Conservation (phyloP, 2,329 filamentous ascomycete genomes). For the Cladosporium sp. region DNA sequence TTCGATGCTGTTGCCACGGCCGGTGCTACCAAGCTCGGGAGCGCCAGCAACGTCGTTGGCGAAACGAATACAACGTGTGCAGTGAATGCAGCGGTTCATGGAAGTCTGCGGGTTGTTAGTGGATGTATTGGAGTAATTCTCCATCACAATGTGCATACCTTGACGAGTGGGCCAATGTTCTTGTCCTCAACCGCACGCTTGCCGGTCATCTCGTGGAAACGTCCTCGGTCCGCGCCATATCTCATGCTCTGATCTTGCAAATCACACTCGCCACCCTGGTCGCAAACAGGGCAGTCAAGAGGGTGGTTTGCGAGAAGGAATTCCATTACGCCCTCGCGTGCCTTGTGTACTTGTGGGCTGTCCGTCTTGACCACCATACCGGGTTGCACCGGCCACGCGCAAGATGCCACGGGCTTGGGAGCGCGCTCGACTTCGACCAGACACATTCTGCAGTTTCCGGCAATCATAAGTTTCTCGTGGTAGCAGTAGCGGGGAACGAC, state of each 20-base stretch:
- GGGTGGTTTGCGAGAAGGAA: conserved; percentile 96
- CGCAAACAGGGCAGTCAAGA: conserved; percentile 93
- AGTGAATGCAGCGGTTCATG: conserved; percentile 99
- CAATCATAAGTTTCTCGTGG: conserved; percentile 99
- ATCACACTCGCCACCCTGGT: conserved; percentile 98
- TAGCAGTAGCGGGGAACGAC: conserved; percentile 97
- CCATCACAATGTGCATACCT: conserved; percentile 43
- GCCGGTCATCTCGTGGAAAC: conserved; percentile 92
- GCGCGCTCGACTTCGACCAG: conserved; percentile 95
- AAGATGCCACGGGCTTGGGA: conserved; percentile 96
- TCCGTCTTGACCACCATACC: conserved; percentile 99
- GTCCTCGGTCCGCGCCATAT: conserved; percentile 90
- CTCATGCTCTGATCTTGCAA: conserved; percentile 99
- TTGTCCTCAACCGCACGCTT: conserved; percentile 99
- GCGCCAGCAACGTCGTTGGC: conserved; percentile 96
- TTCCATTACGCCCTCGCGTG: conserved; percentile 98
- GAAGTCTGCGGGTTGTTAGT: conserved; percentile 59
- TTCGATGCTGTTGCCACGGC: conserved; percentile 94
- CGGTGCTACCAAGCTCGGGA: conserved; percentile 88
- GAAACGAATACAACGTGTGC: conserved; percentile 95
- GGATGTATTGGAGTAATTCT: not conserved
- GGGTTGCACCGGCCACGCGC: conserved; percentile 96
- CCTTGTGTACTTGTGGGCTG: conserved; percentile 93
- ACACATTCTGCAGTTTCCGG: conserved; percentile 99
- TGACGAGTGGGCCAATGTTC: conserved; percentile 96